Conservation (phyloP, 495 filamentous ascomycete species). For the Neurospora discreta region DNA sequence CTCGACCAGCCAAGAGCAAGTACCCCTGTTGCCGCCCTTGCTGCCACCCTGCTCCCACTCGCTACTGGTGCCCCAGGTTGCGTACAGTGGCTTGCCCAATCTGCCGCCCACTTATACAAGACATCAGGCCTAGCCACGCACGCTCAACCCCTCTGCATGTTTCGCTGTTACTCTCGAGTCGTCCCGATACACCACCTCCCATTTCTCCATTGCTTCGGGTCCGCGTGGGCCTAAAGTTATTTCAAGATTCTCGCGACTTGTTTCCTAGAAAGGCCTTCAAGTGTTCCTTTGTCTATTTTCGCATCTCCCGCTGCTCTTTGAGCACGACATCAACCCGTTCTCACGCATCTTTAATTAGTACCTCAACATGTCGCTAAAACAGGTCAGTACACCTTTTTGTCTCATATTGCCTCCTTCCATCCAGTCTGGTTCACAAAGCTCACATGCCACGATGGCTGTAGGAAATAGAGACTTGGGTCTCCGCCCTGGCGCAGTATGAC, state of each 20-base stretch:
- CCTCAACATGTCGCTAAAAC: constrained; percentile 60
- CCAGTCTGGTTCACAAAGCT: constrained; percentile 1
- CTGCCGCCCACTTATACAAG: constrained; percentile 9
- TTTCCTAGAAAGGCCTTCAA: neutral
- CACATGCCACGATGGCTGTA: constrained; percentile 26
- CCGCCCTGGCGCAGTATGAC: constrained; percentile 84
- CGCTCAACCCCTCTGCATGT: constrained; percentile 17
- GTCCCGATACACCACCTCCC: constrained; percentile 14
- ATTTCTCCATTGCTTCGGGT: constrained; percentile 7
- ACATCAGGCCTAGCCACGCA: constrained; percentile 4
- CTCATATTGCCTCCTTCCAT: neutral
- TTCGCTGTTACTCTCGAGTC: neutral
- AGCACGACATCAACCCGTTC: neutral
- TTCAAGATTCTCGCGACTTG: neutral
- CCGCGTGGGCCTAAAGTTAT: neutral
- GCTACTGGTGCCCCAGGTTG: neutral
- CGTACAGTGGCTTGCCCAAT: constrained; percentile 1
- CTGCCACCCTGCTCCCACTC: constrained; percentile 4
- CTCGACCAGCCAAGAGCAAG: constrained; percentile 12
- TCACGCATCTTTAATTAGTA: neutral
- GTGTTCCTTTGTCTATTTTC: neutral
- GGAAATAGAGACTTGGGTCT: constrained; percentile 99
- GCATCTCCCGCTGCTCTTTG: neutral
- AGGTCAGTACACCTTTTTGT: constrained; percentile 37
- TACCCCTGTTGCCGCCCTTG: constrained; percentile 17